Conservation (phyloP, 768 basidiomycete species). For the Tulasnella calospora region DNA sequence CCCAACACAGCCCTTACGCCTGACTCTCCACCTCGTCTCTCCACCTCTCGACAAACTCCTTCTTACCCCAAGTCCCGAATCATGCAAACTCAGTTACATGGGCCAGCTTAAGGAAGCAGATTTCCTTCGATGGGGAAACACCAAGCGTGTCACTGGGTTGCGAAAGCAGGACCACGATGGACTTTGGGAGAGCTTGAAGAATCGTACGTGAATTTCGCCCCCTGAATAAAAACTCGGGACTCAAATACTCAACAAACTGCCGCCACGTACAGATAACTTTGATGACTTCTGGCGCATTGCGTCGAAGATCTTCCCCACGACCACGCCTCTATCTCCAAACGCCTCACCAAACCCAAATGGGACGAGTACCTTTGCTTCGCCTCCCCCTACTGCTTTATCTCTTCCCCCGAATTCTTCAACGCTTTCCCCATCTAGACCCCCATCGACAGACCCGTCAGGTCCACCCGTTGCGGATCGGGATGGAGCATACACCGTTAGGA, state of each 20-base stretch:
- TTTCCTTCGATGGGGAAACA: conserved; percentile 94
- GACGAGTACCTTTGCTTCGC: conserved; percentile 26
- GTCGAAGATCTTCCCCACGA: conserved; percentile 84
- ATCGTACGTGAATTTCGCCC: conserved; percentile 54
- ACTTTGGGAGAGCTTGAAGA: conserved; percentile 93
- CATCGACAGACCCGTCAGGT: conserved; percentile 54
- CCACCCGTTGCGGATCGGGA: conserved; percentile 55
- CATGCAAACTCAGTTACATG: conserved; percentile 92
- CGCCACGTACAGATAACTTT: conserved; percentile 74
- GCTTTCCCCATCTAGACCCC: conserved; percentile 43
- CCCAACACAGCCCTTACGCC: conserved; percentile 57
- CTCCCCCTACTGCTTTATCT: conserved; percentile 38
- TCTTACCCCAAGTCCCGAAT: conserved; percentile 70
- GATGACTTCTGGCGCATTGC: conserved; percentile 94
- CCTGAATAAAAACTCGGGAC: not conserved
- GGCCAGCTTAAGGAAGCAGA: conserved; percentile 95
- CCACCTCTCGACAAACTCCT: conserved; percentile 84
- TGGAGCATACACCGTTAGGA: conserved; percentile 79
- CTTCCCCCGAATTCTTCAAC: conserved; percentile 47
- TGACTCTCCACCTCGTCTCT: conserved; percentile 80
- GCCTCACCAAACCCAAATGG: conserved; percentile 19
- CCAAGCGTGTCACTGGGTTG: conserved; percentile 85
- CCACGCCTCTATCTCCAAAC: conserved; percentile 50
- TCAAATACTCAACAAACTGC: not conserved
- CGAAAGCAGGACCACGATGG: conserved; percentile 91